phyloP scores from a whole-genome alignment of 2,329 filamentous ascomycete species.

The Hymenoscyphus salicellus region DNA sequence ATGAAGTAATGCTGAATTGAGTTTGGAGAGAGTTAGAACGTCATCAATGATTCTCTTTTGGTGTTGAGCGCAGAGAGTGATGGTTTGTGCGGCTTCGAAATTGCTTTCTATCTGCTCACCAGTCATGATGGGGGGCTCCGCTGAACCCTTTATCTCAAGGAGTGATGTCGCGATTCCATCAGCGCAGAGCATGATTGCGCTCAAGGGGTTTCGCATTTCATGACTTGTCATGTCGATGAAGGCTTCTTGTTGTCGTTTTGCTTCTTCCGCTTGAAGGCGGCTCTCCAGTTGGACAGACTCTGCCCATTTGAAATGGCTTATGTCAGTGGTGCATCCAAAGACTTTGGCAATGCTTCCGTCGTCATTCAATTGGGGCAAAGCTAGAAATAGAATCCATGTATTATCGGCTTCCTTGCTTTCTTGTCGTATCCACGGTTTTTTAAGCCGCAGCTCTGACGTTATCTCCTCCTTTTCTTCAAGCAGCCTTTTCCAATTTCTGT shows the following conservation, averaged over 20 bases:
- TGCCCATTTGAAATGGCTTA: constrained; percentile 78
- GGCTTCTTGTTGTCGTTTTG: constrained; percentile 68
- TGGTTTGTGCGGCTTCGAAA: constrained; percentile 75
- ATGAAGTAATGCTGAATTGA: constrained; percentile 67
- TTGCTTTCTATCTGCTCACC: constrained; percentile 53
- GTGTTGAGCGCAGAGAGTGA: constrained; percentile 74
- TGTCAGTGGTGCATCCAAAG: constrained; percentile 69
- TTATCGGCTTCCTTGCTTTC: constrained; percentile 57
- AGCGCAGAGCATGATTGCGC: constrained; percentile 71
- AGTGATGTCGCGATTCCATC: constrained; percentile 62
- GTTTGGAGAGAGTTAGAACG: constrained; percentile 63
- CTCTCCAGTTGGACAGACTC: constrained; percentile 74
- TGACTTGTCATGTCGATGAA: constrained; percentile 70
- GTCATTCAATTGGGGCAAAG: constrained; percentile 60
- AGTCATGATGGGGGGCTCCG: constrained; percentile 8
- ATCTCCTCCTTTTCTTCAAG: constrained; percentile 66
- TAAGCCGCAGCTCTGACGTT: constrained; percentile 59
- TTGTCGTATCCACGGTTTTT: constrained; percentile 56
- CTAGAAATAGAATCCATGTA: constrained; percentile 65
- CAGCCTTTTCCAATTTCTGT: constrained; percentile 59
- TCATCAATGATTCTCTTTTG: constrained; percentile 59
- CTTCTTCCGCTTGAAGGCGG: constrained; percentile 74
- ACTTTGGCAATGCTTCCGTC: constrained; percentile 66
- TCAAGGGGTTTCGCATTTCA: constrained; percentile 74
- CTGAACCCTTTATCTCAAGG: constrained; percentile 25